Percentiles rank a stretch among this genome's conserved stretches.
These are phyloP conservation scores for Fusarium paranaense DNA, from an alignment of 2,329 filamentous ascomycete species.

Conservation along the genomic window DNA sequence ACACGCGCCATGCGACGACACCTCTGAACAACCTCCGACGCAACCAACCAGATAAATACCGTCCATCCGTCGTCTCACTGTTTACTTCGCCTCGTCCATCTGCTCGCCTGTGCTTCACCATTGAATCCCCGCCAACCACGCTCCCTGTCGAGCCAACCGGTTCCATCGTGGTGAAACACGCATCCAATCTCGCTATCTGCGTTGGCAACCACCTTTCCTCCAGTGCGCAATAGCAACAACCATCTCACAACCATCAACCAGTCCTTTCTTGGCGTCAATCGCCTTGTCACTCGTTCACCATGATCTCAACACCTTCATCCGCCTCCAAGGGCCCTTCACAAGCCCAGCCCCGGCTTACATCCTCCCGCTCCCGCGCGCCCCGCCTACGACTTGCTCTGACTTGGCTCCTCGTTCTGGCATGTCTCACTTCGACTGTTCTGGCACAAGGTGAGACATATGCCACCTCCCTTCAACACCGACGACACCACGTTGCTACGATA, in stretches of 20 bases:
- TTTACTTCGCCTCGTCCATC: constrained; percentile 2
- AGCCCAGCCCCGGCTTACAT: not conserved
- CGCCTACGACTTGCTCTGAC: constrained; percentile 27
- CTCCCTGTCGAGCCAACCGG: constrained; percentile 18
- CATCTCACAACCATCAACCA: not conserved
- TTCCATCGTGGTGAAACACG: constrained; percentile 44
- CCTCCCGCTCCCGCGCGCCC: constrained; percentile 10
- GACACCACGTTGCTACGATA: constrained; percentile 13
- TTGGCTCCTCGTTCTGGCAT: constrained; percentile 36
- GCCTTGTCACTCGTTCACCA: constrained; percentile 36
- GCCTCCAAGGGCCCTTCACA: constrained; percentile 3
- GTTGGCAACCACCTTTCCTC: constrained; percentile 16
- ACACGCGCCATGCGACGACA: constrained; percentile 26
- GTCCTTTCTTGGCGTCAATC: constrained; percentile 14
- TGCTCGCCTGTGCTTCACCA: constrained; percentile 19
- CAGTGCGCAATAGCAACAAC: constrained; percentile 9
- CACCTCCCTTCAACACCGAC: constrained; percentile 25
- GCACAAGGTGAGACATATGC: constrained; percentile 33
- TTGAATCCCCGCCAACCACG: constrained; percentile 20
- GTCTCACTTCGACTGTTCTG: constrained; percentile 36
- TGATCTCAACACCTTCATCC: constrained; percentile 25
- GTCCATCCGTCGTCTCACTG: not conserved
- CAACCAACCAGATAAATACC: constrained; percentile 18
- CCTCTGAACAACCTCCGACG: constrained; percentile 10
- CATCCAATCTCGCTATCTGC: constrained; percentile 33